phyloP scores from a whole-genome alignment of 1,284 basidiomycete genomes.

The Cerrena zonata region DNA sequence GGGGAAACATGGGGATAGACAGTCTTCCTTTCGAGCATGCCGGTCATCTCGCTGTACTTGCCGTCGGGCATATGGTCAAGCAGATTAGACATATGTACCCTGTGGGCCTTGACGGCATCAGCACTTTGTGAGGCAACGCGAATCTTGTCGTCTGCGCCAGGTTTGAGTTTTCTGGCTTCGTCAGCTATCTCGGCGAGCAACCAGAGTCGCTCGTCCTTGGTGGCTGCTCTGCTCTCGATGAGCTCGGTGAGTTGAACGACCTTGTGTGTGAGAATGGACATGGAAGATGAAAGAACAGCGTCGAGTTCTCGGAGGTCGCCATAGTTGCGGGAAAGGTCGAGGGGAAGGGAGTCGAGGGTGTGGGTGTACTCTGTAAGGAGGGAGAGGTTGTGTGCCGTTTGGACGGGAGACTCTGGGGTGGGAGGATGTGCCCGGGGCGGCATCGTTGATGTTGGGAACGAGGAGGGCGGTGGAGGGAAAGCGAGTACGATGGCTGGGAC shows the following conservation, averaged over 20 bases:
- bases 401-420: conserved; percentile 1
- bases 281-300: conserved; percentile 87
- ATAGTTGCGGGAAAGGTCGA: conserved; percentile 90
- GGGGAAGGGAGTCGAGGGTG: conserved; percentile 87
- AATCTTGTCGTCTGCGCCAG: conserved; percentile 98
- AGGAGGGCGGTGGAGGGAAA: neutral
- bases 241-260: conserved; percentile 69
- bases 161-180: conserved; percentile 84
- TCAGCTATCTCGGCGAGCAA: conserved; percentile 90
- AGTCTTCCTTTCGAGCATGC: conserved; percentile 55
- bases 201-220: conserved; percentile 78
- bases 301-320: conserved; percentile 96
- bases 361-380: conserved; percentile 82
- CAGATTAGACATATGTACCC: conserved; percentile 61
- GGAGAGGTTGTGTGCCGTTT: conserved; percentile 54
- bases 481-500: neutral
- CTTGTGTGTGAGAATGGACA: conserved; percentile 73
- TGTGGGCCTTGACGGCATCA: conserved; percentile 78
- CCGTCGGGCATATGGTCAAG: conserved; percentile 65
- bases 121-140: conserved; percentile 91
- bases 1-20: conserved; percentile 69
- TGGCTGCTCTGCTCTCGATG: conserved; percentile 64
- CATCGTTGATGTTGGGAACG: neutral
- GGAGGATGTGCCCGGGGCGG: conserved; percentile 7
- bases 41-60: conserved; percentile 23